A percentile compares a stretch with the other conserved stretches of the same genome.
Conservation (phyloP, 768 basidiomycete genomes). For the Amanita brunnescens region DNA sequence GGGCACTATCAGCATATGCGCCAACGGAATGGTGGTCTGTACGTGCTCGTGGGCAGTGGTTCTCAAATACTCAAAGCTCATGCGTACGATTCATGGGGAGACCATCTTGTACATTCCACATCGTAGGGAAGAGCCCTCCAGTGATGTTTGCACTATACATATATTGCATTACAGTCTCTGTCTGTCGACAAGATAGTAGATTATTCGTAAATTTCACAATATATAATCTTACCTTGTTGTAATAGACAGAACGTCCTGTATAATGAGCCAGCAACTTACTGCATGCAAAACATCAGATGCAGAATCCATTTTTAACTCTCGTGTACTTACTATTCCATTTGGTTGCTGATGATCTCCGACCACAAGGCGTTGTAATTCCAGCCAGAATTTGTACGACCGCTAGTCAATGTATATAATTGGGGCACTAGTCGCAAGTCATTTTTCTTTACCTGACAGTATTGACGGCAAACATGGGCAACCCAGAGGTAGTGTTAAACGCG, state of each 20-base stretch:
- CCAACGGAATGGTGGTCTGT: conserved; percentile 38
- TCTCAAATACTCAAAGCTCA: not conserved
- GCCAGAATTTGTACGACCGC: conserved; percentile 28
- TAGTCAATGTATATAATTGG: conserved; percentile 9
- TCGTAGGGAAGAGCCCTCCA: conserved; percentile 46
- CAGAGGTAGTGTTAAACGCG: conserved; percentile 60
- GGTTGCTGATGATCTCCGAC: conserved; percentile 43
- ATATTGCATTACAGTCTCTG: conserved; percentile 36
- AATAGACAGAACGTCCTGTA: conserved; percentile 60
- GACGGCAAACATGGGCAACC: conserved; percentile 62
- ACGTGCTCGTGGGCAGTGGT: not conserved
- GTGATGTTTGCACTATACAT: conserved; percentile 35
- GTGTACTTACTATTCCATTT: conserved; percentile 48
- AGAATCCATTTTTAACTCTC: not conserved
- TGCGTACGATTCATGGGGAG: conserved; percentile 24
- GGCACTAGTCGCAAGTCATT: not conserved
- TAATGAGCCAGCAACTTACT: conserved; percentile 73
- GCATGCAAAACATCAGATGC: conserved; percentile 12
- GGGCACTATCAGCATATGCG: conserved; percentile 61
- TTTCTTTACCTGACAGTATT: conserved; percentile 43
- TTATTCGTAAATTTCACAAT: too few relatives aligned
- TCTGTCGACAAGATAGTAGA: conserved; percentile 26
- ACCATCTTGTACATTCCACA: conserved; percentile 40
- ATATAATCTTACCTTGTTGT: conserved; percentile 27
- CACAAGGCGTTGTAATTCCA: conserved; percentile 26